Evolutionary conservation across 2,329 filamentous ascomycete species (phyloP).

Genomic region (Amphichorda felina): DNA sequence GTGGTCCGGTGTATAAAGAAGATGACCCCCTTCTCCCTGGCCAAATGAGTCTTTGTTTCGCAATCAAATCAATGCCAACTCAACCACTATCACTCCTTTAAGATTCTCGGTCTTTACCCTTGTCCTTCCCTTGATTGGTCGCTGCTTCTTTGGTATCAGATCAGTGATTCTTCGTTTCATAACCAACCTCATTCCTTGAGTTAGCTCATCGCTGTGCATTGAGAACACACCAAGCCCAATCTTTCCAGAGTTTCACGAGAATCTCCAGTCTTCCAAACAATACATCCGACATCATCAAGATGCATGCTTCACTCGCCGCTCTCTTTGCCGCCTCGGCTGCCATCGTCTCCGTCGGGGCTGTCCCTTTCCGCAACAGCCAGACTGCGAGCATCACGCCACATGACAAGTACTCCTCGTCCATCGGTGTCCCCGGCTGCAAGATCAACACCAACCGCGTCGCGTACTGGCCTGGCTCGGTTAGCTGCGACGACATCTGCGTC

Average conservation of each 20-base stretch:
- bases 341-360: conserved; percentile 9
- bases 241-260: not conserved
- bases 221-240: conserved; percentile 1
- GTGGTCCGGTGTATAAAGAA: too few relatives aligned
- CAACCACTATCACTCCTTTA: conserved; percentile 1
- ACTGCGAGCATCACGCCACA: conserved; percentile 35
- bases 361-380: conserved; percentile 6
- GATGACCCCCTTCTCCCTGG: too few relatives aligned
- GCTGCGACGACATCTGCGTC: conserved; percentile 46
- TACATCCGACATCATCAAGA: conserved; percentile 6
- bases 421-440: conserved; percentile 49
- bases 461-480: conserved; percentile 42
- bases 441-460: conserved; percentile 48
- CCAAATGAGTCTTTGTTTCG: too few relatives aligned
- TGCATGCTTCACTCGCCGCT: conserved; percentile 11
- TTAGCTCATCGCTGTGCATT: conserved; percentile 3
- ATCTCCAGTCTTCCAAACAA: not conserved
- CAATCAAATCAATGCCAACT: too few relatives aligned
- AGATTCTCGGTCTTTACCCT: not conserved
- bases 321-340: conserved; percentile 10
- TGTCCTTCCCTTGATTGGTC: conserved; percentile 2
- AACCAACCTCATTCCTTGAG: conserved; percentile 1
- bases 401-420: conserved; percentile 40
- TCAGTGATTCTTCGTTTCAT: not conserved
- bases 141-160: not conserved